Conservation (phyloP, 176 grass and related monocot species). For the Aegilops longissima region DNA sequence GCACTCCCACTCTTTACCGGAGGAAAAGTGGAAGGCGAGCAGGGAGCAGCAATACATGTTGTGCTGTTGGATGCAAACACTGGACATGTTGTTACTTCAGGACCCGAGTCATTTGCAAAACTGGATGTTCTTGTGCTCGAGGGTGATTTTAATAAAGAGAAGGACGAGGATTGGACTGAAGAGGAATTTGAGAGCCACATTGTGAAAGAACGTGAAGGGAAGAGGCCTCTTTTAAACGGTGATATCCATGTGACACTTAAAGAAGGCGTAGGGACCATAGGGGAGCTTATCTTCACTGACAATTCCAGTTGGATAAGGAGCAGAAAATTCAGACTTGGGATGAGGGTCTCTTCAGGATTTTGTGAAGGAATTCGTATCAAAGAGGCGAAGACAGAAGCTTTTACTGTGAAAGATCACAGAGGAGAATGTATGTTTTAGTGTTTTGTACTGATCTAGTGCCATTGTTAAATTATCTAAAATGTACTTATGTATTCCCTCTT, state of each 20-base stretch:
- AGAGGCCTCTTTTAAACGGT: slow-evolving; percentile 84
- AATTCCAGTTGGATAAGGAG: slow-evolving; percentile 96
- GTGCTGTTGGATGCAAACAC: slow-evolving; percentile 69
- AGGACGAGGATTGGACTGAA: slow-evolving; percentile 81
- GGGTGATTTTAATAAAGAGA: slow-evolving; percentile 90
- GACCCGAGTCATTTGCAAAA: slow-evolving; percentile 63
- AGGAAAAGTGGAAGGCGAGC: slow-evolving; percentile 90
- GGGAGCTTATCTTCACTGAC: slow-evolving; percentile 85
- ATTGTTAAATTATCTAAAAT: slow-evolving; percentile 27
- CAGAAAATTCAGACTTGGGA: slow-evolving; percentile 79
- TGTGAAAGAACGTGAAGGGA: slow-evolving; percentile 88
- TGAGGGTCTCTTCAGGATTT: slow-evolving; percentile 61
- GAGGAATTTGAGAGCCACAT: slow-evolving; percentile 72
- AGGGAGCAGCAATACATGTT: slow-evolving; percentile 86
- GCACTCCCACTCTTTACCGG: slow-evolving; percentile 87
- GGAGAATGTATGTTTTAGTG: slow-evolving; percentile 74
- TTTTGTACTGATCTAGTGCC: neutral
- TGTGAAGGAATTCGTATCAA: slow-evolving; percentile 71
- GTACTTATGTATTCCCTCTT: slow-evolving; percentile 11
- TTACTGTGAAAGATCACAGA: slow-evolving; percentile 91
- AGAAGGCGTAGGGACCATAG: slow-evolving; percentile 90
- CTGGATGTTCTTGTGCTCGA: slow-evolving; percentile 78
- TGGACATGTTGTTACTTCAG: slow-evolving; percentile 55
- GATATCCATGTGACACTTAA: slow-evolving; percentile 73
- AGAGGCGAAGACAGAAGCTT: slow-evolving; percentile 90